Evolutionary conservation across 768 basidiomycete species (phyloP).

Genomic region (Coprinopsis cinerea): DNA sequence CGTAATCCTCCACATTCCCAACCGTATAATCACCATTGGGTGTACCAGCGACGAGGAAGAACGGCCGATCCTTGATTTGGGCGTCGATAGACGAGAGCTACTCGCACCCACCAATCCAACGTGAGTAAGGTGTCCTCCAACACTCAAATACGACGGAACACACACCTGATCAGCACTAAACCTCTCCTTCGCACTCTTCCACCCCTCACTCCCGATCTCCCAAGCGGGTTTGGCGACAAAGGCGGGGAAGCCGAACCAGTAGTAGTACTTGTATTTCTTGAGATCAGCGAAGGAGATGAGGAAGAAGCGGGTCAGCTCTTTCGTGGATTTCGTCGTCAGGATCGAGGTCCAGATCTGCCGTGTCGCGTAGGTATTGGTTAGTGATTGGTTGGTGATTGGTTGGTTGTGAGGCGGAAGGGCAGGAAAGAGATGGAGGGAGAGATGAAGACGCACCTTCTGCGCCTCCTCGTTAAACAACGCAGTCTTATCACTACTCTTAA

Average conservation of each 20-base stretch:
- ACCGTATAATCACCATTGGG: conserved; percentile 30
- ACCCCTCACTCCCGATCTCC: conserved; percentile 67
- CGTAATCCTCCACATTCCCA: conserved; percentile 51
- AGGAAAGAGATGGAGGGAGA: neutral
- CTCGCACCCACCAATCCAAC: too few relatives aligned
- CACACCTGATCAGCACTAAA: conserved; percentile 27
- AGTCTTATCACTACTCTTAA: conserved; percentile 84
- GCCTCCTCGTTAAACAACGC: conserved; percentile 73
- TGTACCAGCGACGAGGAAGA: conserved; percentile 58
- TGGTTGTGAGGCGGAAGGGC: neutral
- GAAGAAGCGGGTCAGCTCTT: conserved; percentile 70
- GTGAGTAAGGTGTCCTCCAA: neutral
- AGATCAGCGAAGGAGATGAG: conserved; percentile 94
- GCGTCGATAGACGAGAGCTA: conserved; percentile 51
- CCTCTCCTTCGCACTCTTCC: conserved; percentile 42
- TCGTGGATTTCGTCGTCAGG: conserved; percentile 42
- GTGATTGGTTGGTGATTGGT: too few relatives aligned
- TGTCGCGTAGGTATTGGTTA: too few relatives aligned
- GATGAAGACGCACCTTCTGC: conserved; percentile 45
- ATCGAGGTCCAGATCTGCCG: conserved; percentile 72
- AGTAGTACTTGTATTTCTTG: conserved; percentile 96
- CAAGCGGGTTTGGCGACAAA: conserved; percentile 86
- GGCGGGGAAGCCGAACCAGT: conserved; percentile 98
- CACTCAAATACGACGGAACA: conserved; percentile 16
- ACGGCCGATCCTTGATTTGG: conserved; percentile 39